phyloP scores from a whole-genome alignment of 2,329 filamentous ascomycete species.

The Nemania sp. region DNA sequence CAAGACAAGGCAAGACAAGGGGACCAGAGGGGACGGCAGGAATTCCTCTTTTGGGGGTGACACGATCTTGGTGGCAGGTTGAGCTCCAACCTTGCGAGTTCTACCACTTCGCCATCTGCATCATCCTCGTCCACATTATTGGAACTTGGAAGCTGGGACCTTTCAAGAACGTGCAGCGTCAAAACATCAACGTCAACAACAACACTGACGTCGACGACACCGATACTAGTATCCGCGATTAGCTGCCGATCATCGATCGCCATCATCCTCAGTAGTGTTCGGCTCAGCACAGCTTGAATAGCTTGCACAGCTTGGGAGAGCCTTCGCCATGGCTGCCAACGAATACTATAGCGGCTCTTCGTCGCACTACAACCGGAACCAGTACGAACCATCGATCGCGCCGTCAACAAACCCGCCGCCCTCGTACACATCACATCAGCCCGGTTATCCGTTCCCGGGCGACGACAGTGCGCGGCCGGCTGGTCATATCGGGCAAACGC shows the following conservation, averaged over 20 bases:
- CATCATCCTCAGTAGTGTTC: too few relatives aligned
- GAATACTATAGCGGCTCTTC: constrained; percentile 64
- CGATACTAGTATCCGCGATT: too few relatives aligned
- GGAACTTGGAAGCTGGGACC: too few relatives aligned
- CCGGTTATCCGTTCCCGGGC: background rate
- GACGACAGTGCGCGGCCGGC: constrained; percentile 36
- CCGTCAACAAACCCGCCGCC: constrained; percentile 49
- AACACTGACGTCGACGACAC: background rate
- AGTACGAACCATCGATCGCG: constrained; percentile 45
- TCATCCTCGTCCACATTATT: background rate
- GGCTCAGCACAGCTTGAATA: too few relatives aligned
- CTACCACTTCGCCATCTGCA: background rate
- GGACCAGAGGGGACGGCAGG: background rate
- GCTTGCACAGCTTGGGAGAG: too few relatives aligned
- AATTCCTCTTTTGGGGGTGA: too few relatives aligned
- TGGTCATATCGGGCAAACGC: constrained; percentile 32
- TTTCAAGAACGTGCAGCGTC: too few relatives aligned
- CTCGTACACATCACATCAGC: constrained; percentile 43
- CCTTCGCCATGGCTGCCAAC: constrained; percentile 60
- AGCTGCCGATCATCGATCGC: too few relatives aligned
- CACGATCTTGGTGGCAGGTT: too few relatives aligned
- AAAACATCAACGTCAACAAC: background rate
- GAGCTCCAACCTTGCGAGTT: too few relatives aligned
- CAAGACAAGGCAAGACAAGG: background rate
- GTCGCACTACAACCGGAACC: constrained; percentile 43